Evolutionary conservation across 331 rosid species (phyloP).

Genomic region (Acacia concinna): DNA sequence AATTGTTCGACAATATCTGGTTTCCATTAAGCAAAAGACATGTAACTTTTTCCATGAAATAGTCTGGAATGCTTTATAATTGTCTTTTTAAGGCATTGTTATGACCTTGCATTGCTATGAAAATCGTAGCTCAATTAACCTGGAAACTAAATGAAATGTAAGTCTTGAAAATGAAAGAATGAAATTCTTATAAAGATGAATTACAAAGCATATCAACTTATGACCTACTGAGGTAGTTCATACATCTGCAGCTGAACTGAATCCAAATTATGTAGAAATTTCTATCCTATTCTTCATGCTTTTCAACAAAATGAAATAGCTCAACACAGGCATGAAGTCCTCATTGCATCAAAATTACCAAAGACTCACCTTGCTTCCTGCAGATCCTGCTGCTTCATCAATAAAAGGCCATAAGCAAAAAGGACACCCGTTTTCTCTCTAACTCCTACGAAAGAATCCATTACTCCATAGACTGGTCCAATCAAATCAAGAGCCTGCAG

Average conservation of each 20-base stretch:
- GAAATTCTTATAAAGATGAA: conserved; percentile 18
- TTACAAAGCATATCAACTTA: conserved; percentile 13
- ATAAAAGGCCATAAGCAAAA: conserved; percentile 89
- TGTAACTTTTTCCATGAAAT: conserved; percentile 9
- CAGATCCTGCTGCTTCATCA: conserved; percentile 91
- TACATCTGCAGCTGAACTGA: conserved; percentile 10
- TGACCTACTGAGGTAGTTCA: not conserved
- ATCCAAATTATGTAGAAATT: conserved; percentile 6
- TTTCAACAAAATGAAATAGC: not conserved
- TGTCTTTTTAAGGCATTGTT: conserved; percentile 14
- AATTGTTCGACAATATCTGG: not conserved
- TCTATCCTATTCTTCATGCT: not conserved
- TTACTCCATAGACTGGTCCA: conserved; percentile 83
- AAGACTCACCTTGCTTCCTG: conserved; percentile 88
- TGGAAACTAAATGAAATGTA: not conserved
- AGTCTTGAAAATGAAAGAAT: conserved; percentile 17
- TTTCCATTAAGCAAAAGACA: conserved; percentile 11
- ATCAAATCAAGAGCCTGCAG: conserved; percentile 95
- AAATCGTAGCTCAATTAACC: conserved; percentile 7
- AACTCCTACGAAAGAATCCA: conserved; percentile 97
- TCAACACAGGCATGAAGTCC: not conserved
- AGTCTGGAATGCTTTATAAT: conserved; percentile 10
- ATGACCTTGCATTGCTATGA: conserved; percentile 17
- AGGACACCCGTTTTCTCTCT: conserved; percentile 93
- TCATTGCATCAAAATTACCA: conserved; percentile 9